A percentile compares a stretch with the other conserved stretches of the same genome.
These are phyloP conservation scores for Xerocomus amazonicus DNA, from an alignment of 1,284 basidiomycete species.

Conservation along the genomic window DNA sequence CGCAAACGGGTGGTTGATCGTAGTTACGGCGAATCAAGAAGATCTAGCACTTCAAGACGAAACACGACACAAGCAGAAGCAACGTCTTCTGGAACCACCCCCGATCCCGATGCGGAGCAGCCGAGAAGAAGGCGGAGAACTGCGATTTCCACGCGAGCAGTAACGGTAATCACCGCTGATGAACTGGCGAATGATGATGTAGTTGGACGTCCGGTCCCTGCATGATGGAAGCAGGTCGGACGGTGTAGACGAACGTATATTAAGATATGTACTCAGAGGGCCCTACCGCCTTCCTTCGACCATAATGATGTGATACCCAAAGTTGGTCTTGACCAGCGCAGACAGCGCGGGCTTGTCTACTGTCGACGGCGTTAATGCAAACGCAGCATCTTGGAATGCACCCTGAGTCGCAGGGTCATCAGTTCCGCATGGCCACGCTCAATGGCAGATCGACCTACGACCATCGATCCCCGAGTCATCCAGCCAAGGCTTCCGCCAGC, in stretches of 20 bases:
- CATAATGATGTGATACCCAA: conserved; percentile 88
- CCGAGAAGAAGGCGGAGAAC: conserved; percentile 40
- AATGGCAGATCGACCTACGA: conserved; percentile 37
- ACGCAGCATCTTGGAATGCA: conserved; percentile 80
- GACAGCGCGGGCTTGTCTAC: conserved; percentile 73
- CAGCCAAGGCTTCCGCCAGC: conserved; percentile 81
- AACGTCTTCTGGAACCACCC: conserved; percentile 44
- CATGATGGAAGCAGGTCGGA: conserved; percentile 17
- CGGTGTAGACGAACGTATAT: conserved; percentile 18
- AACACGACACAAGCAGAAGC: conserved; percentile 41
- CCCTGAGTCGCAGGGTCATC: conserved; percentile 37
- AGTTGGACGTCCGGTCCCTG: conserved; percentile 16
- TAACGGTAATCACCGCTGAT: conserved; percentile 33
- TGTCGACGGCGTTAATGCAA: conserved; percentile 70
- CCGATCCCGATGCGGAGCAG: conserved; percentile 64
- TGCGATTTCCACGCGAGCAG: conserved; percentile 31
- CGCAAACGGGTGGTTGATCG: conserved; percentile 32
- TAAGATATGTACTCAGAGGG: conserved; percentile 20
- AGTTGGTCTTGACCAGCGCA: conserved; percentile 72
- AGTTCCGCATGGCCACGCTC: not conserved
- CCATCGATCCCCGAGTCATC: conserved; percentile 82
- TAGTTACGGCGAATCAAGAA: conserved; percentile 30
- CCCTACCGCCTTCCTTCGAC: conserved; percentile 72
- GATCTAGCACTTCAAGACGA: conserved; percentile 37
- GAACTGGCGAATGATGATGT: conserved; percentile 40